Evolutionary conservation across 306 rosid species (phyloP).

Genomic region (Cucumis melo): DNA sequence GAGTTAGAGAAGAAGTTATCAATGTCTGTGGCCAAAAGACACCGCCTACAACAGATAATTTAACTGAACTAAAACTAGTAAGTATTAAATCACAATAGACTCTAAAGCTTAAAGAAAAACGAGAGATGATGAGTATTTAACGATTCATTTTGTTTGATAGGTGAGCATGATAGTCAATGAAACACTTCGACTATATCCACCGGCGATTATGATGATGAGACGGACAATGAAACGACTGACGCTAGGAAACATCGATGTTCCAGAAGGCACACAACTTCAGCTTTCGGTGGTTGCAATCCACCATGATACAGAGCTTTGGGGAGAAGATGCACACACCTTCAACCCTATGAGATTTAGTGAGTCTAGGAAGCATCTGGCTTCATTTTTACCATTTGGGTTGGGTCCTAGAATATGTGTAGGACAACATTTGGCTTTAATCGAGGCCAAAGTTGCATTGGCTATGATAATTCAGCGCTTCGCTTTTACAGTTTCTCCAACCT

Average conservation of each 20-base stretch:
- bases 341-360: constrained; percentile 1
- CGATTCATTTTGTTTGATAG: constrained; percentile 12
- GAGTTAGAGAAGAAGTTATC: constrained; percentile 51
- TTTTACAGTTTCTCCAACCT: constrained; percentile 30
- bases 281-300: too few relatives aligned
- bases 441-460: constrained; percentile 35
- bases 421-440: constrained; percentile 47
- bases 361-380: constrained; percentile 45
- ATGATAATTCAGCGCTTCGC: constrained; percentile 30
- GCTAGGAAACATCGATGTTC: constrained; percentile 38
- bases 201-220: constrained; percentile 29
- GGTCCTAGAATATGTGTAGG: constrained; percentile 54
- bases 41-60: constrained; percentile 23
- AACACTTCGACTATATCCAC: constrained; percentile 62
- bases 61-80: constrained; percentile 51
- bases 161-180: constrained; percentile 50
- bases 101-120: too few relatives aligned
- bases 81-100: not conserved
- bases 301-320: constrained; percentile 21
- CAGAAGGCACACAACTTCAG: constrained; percentile 36
- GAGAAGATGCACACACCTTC: too few relatives aligned
- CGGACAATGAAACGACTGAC: constrained; percentile 25
- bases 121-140: too few relatives aligned
- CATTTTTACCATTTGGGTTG: constrained; percentile 15
- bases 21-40: constrained; percentile 8